A percentile compares a stretch with the other conserved stretches of the same genome.
phyloP scores from a whole-genome alignment of 2,329 filamentous ascomycete species.

The Colletotrichum spinosum region DNA sequence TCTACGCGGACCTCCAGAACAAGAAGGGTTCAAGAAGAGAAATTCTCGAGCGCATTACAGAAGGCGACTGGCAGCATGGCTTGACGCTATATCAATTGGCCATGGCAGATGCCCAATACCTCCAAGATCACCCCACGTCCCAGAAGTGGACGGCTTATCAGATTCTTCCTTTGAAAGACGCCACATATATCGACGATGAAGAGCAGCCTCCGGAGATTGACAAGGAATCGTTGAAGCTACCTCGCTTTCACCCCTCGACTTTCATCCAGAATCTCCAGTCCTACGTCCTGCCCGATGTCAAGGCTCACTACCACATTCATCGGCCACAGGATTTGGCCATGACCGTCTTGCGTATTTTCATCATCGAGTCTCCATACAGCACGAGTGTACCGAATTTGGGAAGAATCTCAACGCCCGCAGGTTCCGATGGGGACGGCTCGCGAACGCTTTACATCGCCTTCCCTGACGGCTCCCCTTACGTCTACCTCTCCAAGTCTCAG shows the following conservation, averaged over 20 bases:
- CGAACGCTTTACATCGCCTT: conserved; percentile 85
- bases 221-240: conserved; percentile 62
- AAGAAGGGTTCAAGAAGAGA: conserved; percentile 72
- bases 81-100: conserved; percentile 75
- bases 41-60: conserved; percentile 71
- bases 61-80: conserved; percentile 77
- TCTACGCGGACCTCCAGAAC: conserved; percentile 71
- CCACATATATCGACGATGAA: conserved; percentile 52
- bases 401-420: conserved; percentile 42
- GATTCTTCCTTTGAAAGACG: conserved; percentile 63
- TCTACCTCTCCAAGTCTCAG: conserved; percentile 73
- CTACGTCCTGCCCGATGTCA: conserved; percentile 81
- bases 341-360: conserved; percentile 81
- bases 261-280: conserved; percentile 82
- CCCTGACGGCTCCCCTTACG: conserved; percentile 80
- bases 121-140: conserved; percentile 73
- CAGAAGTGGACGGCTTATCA: conserved; percentile 74
- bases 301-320: conserved; percentile 85
- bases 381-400: conserved; percentile 62
- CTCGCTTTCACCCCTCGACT: conserved; percentile 82
- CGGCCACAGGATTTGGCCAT: conserved; percentile 77
- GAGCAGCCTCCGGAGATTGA: conserved; percentile 50
- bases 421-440: conserved; percentile 69
- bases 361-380: conserved; percentile 81
- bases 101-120: conserved; percentile 75